Evolutionary conservation across 2,329 filamentous ascomycete genomes (phyloP).

Genomic region (Myriosclerotinia scirpicola): DNA sequence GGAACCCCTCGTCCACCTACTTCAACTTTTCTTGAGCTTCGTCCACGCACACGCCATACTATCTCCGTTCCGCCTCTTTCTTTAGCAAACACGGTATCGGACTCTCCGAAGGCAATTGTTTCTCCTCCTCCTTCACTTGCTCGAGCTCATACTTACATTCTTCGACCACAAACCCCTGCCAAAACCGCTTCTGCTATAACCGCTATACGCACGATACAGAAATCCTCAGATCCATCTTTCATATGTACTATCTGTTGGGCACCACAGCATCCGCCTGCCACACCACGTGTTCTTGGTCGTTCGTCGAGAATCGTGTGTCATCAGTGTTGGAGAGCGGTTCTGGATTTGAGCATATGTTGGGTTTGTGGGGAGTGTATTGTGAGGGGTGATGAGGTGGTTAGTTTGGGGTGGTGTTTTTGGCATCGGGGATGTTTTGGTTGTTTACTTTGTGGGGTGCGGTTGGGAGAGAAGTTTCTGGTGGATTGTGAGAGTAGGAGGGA

Average conservation of each 20-base stretch:
- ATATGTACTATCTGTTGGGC: slow-evolving; percentile 59
- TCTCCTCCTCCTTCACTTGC: background rate
- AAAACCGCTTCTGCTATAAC: background rate
- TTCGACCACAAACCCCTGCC: background rate
- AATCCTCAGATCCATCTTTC: slow-evolving; percentile 42
- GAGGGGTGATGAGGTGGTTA: slow-evolving; percentile 55
- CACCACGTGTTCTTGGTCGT: slow-evolving; percentile 46
- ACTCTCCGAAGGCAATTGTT: background rate
- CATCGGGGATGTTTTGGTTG: slow-evolving; percentile 57
- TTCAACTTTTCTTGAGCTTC: slow-evolving; percentile 13
- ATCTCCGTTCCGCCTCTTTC: slow-evolving; percentile 9
- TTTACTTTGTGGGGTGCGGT: slow-evolving; percentile 50
- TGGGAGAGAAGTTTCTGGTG: slow-evolving; percentile 28
- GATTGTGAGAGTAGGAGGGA: background rate
- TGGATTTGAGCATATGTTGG: slow-evolving; percentile 58
- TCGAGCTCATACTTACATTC: background rate
- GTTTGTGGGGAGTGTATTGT: slow-evolving; percentile 56
- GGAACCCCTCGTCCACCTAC: slow-evolving; percentile 12
- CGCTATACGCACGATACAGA: background rate
- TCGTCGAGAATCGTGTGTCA: slow-evolving; percentile 51
- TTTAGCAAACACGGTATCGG: background rate
- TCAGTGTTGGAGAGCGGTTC: slow-evolving; percentile 48
- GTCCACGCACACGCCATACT: slow-evolving; percentile 14
- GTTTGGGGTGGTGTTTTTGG: slow-evolving; percentile 62
- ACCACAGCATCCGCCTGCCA: slow-evolving; percentile 42